These are phyloP conservation scores for Gossypium laxum DNA, from an alignment of 441 rosid species.

Conservation along the genomic window DNA sequence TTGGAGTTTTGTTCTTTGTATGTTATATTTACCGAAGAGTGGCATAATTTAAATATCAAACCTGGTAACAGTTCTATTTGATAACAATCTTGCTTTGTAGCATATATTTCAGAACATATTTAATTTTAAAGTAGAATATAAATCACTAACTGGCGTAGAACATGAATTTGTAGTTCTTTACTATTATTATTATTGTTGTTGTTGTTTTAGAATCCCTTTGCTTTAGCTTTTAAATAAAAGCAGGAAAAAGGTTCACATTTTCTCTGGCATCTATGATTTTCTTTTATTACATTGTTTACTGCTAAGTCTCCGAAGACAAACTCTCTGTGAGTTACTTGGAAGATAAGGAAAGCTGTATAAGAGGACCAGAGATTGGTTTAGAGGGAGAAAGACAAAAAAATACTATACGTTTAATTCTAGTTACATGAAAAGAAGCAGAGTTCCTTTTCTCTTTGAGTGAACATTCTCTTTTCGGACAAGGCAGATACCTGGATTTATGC, in stretches of 20 bases:
- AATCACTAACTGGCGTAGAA: background rate
- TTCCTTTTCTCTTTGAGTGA: background rate
- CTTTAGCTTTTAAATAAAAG: slow-evolving; percentile 4
- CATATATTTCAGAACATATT: background rate
- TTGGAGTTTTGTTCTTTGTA: slow-evolving; percentile 1
- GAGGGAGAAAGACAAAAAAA: background rate
- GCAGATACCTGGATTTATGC: background rate
- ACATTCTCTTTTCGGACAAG: background rate
- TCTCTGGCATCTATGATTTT: background rate
- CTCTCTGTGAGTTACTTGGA: background rate
- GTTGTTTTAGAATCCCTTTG: background rate
- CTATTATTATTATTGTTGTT: background rate
- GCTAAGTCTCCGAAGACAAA: background rate
- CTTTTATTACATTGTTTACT: background rate
- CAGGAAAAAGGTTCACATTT: background rate
- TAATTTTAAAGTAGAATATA: background rate
- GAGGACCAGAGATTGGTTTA: background rate
- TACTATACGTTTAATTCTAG: background rate
- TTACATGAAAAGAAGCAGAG: background rate
- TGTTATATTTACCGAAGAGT: background rate
- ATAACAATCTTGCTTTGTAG: background rate
- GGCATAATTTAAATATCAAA: background rate
- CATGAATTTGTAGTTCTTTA: background rate
- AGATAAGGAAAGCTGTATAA: background rate
- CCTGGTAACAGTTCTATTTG: background rate